Evolutionary conservation across 2,329 filamentous ascomycete species (phyloP).

Genomic region (Colletotrichum sansevieriae): DNA sequence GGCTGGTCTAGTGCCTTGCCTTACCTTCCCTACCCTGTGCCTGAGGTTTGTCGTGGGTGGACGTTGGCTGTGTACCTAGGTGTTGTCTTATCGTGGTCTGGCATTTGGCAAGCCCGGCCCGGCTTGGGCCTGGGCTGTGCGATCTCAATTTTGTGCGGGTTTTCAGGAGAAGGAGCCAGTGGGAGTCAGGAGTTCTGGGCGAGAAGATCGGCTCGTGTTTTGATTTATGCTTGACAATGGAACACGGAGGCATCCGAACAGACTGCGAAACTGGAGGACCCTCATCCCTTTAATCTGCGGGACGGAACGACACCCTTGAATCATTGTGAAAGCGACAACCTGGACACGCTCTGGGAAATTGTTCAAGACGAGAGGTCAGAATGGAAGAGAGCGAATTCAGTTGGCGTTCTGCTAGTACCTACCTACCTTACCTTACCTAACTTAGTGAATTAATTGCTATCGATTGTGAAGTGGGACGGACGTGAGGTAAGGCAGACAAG

Average conservation of each 20-base stretch:
- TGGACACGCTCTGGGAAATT: no score
- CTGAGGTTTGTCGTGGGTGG: neutral
- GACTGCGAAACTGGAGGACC: conserved; percentile 27
- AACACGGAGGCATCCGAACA: conserved; percentile 35
- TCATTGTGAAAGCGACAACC: neutral
- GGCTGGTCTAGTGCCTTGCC: no score
- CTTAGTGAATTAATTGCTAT: neutral
- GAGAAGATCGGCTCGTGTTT: conserved; percentile 34
- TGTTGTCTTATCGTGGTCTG: conserved; percentile 23
- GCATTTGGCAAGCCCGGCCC: conserved; percentile 32
- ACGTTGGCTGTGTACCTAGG: no score
- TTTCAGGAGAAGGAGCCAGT: conserved; percentile 24
- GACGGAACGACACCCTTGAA: conserved; percentile 29
- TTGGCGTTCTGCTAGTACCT: no score
- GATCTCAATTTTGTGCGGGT: neutral
- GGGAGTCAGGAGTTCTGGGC: neutral
- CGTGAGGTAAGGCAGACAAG: conserved; percentile 6
- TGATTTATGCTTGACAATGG: conserved; percentile 37
- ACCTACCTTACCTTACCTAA: no score
- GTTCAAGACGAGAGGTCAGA: no score
- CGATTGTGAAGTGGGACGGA: conserved; percentile 7
- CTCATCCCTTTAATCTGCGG: conserved; percentile 29
- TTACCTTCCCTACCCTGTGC: no score
- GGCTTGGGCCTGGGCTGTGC: conserved; percentile 4
- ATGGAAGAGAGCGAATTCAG: no score